A percentile compares a stretch with the other conserved stretches of the same genome.
These are phyloP conservation scores for Umbelopsis isabellina DNA, from an alignment of 192 early-diverging fungal genomes.

Conservation along the genomic window DNA sequence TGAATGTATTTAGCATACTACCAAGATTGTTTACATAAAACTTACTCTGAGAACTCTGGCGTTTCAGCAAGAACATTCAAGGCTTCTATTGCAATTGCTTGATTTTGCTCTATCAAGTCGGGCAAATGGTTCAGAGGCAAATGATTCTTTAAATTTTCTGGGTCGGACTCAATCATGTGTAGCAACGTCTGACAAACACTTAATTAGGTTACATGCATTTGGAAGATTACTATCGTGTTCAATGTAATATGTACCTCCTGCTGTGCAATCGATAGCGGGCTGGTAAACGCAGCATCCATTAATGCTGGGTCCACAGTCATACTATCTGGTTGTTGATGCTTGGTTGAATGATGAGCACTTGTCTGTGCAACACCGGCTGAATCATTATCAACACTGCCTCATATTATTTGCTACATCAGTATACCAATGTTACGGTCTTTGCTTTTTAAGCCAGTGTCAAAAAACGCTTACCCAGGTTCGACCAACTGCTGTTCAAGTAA, in stretches of 20 bases:
- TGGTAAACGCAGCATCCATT: conserved; percentile 2
- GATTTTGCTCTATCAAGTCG: conserved; percentile 51
- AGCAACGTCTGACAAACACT: background rate
- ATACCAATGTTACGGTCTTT: too few species aligned
- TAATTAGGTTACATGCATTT: background rate
- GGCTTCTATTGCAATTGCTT: conserved; percentile 40
- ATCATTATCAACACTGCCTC: too few species aligned
- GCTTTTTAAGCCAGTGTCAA: too few species aligned
- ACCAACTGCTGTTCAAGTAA: background rate
- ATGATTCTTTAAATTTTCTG: background rate
- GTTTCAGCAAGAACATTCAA: conserved; percentile 34
- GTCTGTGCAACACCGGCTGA: too few species aligned
- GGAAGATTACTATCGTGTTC: too few species aligned
- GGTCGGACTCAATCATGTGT: conserved; percentile 1
- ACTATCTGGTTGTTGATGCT: too few species aligned
- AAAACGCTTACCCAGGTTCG: background rate
- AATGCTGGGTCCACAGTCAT: background rate
- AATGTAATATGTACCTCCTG: background rate
- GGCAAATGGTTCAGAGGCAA: conserved; percentile 39
- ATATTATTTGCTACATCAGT: too few species aligned
- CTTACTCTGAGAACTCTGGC: conserved; percentile 41
- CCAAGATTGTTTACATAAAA: background rate
- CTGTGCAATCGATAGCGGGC: conserved; percentile 5
- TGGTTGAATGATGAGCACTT: too few species aligned
- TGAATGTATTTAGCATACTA: background rate